These are phyloP conservation scores for Nicotiana benthamiana DNA, from an alignment of 257 asterid genomes.

Conservation along the genomic window DNA sequence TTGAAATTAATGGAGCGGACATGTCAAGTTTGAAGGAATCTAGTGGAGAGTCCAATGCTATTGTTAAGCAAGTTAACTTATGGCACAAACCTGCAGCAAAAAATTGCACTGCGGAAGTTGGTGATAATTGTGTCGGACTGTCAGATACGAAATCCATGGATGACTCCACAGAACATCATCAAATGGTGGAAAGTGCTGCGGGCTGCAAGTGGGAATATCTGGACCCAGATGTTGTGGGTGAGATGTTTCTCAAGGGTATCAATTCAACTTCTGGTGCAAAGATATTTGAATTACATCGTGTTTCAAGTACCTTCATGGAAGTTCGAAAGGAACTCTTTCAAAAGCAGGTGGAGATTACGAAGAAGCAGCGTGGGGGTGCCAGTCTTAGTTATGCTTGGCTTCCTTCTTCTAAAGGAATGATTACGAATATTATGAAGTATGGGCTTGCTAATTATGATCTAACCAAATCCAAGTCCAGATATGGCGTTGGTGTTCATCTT, in stretches of 20 bases:
- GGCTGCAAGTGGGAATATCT: constrained; percentile 15
- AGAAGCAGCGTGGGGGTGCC: constrained; percentile 63
- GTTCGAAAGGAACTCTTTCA: constrained; percentile 60
- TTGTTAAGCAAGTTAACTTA: constrained; percentile 28
- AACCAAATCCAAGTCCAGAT: constrained; percentile 23
- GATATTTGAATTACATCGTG: constrained; percentile 37
- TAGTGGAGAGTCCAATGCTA: constrained; percentile 64
- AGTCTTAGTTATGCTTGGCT: constrained; percentile 78
- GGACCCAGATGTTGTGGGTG: constrained; percentile 30
- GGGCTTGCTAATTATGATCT: constrained; percentile 49
- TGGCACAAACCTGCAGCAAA: constrained; percentile 23
- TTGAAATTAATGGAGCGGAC: constrained; percentile 57
- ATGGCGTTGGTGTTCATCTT: constrained; percentile 62
- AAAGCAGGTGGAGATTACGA: constrained; percentile 61
- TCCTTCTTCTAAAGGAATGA: constrained; percentile 54
- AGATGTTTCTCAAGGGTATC: constrained; percentile 44
- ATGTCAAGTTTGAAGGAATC: constrained; percentile 36
- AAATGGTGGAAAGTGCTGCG: constrained; percentile 16
- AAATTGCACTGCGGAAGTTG: constrained; percentile 31
- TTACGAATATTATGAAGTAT: constrained; percentile 40
- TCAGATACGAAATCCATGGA: constrained; percentile 25
- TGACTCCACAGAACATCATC: constrained; percentile 20
- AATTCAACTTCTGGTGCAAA: constrained; percentile 26
- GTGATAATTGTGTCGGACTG: constrained; percentile 25
- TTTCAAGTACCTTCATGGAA: constrained; percentile 28